These are phyloP conservation scores for Zancudomyces culisetae DNA, from an alignment of 371 early-diverging fungal species.

Conservation along the genomic window DNA sequence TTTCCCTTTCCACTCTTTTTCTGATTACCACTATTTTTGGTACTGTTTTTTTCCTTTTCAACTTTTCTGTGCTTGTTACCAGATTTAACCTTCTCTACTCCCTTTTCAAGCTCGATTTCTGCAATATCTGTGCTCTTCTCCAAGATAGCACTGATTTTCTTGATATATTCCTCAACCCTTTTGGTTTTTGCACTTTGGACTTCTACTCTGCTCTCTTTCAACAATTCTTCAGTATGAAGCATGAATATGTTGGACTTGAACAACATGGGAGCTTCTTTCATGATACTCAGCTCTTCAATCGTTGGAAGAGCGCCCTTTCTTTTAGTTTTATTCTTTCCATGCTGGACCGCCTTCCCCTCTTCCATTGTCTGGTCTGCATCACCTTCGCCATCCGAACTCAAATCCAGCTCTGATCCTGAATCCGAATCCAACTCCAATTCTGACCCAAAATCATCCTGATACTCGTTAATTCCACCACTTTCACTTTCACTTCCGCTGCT, in stretches of 20 bases:
- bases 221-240: constrained; percentile 74
- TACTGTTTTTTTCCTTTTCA: constrained; percentile 51
- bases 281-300: constrained; percentile 62
- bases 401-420: neutral
- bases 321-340: neutral
- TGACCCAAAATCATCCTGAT: neutral
- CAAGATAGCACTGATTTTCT: constrained; percentile 31
- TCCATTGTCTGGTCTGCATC: neutral
- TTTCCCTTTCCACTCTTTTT: constrained; percentile 31
- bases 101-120: constrained; percentile 28
- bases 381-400: neutral
- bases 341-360: neutral
- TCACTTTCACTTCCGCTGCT: neutral
- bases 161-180: constrained; percentile 52
- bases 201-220: constrained; percentile 45
- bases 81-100: constrained; percentile 1
- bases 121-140: constrained; percentile 11
- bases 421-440: neutral
- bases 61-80: constrained; percentile 5
- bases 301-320: constrained; percentile 27
- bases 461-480: neutral
- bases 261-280: constrained; percentile 61
- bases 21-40: constrained; percentile 44
- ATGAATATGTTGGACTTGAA: constrained; percentile 84
- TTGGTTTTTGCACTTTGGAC: constrained; percentile 35